Conservation (phyloP, 208 protist genomes). For the Borovskyia barvae region DNA sequence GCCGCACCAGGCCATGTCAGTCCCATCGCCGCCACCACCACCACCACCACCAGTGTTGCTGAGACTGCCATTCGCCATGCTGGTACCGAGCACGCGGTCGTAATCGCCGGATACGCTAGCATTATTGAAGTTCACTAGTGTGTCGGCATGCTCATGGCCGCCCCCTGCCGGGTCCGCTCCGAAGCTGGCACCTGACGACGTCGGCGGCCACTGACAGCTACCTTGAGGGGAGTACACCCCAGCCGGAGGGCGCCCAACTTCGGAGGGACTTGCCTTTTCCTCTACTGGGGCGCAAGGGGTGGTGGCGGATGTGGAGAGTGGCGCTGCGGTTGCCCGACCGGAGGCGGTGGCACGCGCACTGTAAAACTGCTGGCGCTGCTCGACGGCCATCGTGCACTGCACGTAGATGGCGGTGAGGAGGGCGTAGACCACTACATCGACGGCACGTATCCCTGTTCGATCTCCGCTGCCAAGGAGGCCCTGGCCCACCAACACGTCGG, state of each 20-base stretch:
- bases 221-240: slow-evolving; percentile 1
- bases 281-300: not conserved
- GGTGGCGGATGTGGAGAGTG: not conserved
- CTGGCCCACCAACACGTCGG: not conserved
- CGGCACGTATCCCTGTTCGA: slow-evolving; percentile 18
- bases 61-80: slow-evolving; percentile 12
- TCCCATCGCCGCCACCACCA: not conserved
- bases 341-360: no score
- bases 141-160: not conserved
- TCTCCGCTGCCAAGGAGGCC: slow-evolving; percentile 13
- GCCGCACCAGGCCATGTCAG: slow-evolving; percentile 3
- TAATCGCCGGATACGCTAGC: not conserved
- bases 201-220: not conserved
- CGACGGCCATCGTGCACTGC: slow-evolving; percentile 16
- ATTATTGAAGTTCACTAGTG: not conserved
- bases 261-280: not conserved
- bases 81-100: slow-evolving; percentile 8
- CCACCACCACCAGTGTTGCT: slow-evolving; percentile 3
- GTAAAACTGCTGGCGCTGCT: not conserved
- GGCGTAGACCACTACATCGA: slow-evolving; percentile 32
- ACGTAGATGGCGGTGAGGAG: slow-evolving; percentile 29
- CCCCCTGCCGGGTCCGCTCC: not conserved
- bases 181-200: not conserved
- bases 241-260: slow-evolving; percentile 3
- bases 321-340: slow-evolving; percentile 3